phyloP scores from a whole-genome alignment of 2,329 filamentous ascomycete genomes.

The Penicillium sp. region DNA sequence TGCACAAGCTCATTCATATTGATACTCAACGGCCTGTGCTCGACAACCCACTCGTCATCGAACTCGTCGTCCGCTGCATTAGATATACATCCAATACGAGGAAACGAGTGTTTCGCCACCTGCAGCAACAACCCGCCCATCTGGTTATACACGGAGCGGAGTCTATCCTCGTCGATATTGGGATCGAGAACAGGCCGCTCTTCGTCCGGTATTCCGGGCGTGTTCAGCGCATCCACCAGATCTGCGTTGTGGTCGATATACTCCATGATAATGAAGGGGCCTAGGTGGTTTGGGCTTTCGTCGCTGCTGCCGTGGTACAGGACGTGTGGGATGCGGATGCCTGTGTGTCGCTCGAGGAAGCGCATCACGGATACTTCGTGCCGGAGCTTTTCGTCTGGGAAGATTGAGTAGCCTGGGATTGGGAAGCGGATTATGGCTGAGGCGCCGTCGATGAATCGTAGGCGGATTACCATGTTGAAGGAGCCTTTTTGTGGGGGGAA shows the following conservation, averaged over 20 bases:
- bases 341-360: not conserved
- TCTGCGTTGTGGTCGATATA: constrained; percentile 14
- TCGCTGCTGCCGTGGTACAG: constrained; percentile 5
- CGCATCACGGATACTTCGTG: constrained; percentile 1
- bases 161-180: constrained; percentile 27
- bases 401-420: constrained; percentile 7
- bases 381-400: constrained; percentile 1
- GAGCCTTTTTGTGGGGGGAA: not conserved
- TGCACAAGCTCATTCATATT: constrained; percentile 38
- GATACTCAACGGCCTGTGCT: constrained; percentile 30
- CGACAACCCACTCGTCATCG: constrained; percentile 18
- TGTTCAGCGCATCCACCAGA: constrained; percentile 19
- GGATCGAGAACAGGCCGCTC: constrained; percentile 30
- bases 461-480: not conserved
- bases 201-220: constrained; percentile 13
- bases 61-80: constrained; percentile 15
- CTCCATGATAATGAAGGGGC: constrained; percentile 25
- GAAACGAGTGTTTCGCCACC: constrained; percentile 29
- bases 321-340: not conserved
- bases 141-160: constrained; percentile 33
- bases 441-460: not conserved
- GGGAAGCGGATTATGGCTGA: constrained; percentile 19
- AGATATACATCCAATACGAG: constrained; percentile 33
- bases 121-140: constrained; percentile 37
- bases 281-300: constrained; percentile 11